Evolutionary conservation across 257 asterid species (phyloP), one percentile per base, ranked within the genome.

Genomic region (Cordia subcordata): DNA sequence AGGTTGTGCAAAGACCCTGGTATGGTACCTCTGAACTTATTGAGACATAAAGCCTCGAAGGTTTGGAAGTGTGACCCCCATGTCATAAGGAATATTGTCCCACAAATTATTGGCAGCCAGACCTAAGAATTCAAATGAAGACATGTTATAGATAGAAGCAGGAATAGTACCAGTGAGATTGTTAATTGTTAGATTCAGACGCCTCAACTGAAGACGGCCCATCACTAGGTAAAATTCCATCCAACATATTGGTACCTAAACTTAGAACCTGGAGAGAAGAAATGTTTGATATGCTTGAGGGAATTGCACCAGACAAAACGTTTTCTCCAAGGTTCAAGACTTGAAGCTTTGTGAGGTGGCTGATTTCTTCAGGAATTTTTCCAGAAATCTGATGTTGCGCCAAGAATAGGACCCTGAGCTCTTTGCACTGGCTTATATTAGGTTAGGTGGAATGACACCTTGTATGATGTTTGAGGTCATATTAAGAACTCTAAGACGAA

Each of bases 1-100:
- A 82, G 87, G 64, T 80, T 82, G 64, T 82, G 81, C 74, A 85
- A 37, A 33, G 88, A 80, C 68, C 69, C 68, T 0, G 94, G 94
- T 40, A 85, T 72, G 3, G 63, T 74, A 0, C 94, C 94, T 0
- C 81, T 82, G 62, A 85, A 80, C 14, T 61, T 77, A 47, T 85
- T 85, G 67, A 72, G 5, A 71, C 88, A 82, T 49, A 51, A 74
- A 59, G 6, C 14, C 49, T 59, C 32, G 55, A 13, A 65, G 55
- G 45, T 65, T 74, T 10, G 75, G 69, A 47, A 69, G 68, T 1
- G 66, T 74, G 16, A 60, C 54, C 47, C 75, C 75, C 10, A 68
- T 22, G 57, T 68, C 15, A 11, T 44, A 39, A 2, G 75, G 75
- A 52, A 68, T 20, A n/a, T 60, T 44, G 13, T 72, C 79, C 13